Evolutionary conservation across 2,329 filamentous ascomycete genomes (phyloP).

Genomic region (Fusarium nisikadoi): DNA sequence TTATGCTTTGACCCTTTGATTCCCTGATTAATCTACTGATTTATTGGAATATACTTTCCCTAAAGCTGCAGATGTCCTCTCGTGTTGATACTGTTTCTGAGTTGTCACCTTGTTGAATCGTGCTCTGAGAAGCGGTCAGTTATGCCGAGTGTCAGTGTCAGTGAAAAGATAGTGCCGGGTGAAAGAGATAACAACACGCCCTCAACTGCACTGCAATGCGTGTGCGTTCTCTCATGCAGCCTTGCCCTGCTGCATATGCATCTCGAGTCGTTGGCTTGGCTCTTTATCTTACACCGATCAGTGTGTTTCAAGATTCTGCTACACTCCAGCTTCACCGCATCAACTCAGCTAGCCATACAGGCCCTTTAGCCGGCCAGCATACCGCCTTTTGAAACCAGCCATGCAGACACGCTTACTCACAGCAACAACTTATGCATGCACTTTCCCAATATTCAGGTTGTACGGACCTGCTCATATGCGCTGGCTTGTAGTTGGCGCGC

Average conservation of each 20-base stretch:
- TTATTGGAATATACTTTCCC: neutral
- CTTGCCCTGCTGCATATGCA: conserved; percentile 24
- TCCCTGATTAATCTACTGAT: neutral
- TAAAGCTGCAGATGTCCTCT: neutral
- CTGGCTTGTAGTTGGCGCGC: conserved; percentile 27
- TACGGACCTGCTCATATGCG: conserved; percentile 14
- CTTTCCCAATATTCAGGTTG: conserved; percentile 10
- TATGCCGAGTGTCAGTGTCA: neutral
- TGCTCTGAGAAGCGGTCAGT: conserved; percentile 29
- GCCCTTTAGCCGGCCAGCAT: conserved; percentile 13
- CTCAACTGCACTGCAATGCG: conserved; percentile 6
- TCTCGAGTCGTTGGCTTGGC: neutral
- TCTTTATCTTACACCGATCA: conserved; percentile 34
- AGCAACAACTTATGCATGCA: conserved; percentile 11
- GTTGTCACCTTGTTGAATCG: conserved; percentile 27
- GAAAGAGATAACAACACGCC: conserved; percentile 29
- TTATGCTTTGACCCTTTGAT: conserved; percentile 2
- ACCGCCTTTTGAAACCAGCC: conserved; percentile 39
- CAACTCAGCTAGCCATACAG: conserved; percentile 7
- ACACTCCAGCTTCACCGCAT: conserved; percentile 32
- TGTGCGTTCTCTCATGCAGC: conserved; percentile 16
- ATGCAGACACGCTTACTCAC: conserved; percentile 16
- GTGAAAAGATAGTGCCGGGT: neutral
- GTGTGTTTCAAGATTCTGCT: conserved; percentile 29
- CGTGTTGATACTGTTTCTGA: conserved; percentile 21